Evolutionary conservation across 1,284 basidiomycete genomes (phyloP), one percentile per base, ranked within the genome.

Genomic region (Salmacisia buchloeana): DNA sequence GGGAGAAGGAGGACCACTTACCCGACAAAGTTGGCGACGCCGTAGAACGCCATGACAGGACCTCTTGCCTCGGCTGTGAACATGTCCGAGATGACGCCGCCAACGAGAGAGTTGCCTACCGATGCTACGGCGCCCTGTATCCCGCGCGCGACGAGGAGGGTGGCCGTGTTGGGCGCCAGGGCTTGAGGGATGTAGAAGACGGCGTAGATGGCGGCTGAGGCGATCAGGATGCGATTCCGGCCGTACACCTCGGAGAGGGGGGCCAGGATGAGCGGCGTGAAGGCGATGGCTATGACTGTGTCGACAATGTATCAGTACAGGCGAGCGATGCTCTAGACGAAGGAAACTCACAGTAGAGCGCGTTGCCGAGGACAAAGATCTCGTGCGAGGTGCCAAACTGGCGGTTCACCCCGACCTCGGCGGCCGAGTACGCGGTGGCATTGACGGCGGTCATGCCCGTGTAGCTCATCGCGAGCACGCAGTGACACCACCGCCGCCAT

Each of bases 21-120:
- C 36, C 49, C 49, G 15, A 54, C 25, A n/a, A 69, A 83, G 59
- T 82, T 81, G 9, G 76, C 63, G 2, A 82, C 60, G 10, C 77
- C 70, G 65, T 82, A 83, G 5, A 80, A 63, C 34, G 77, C 78
- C 82, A 83, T 83, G 0, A 81, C 77, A 2, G 72, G 64, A 0
- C 82, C 82, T 23, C 83, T 69, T 65, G 67, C 57, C 80, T 79
- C 25, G 62, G 72, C 65, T 74, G 81, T 31, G 80, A 70, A 74
- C 27, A 72, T 45, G 41, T 77, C 77, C 15, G 73, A 68, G 7
- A 78, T 69, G n/a, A 71, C 72, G 2, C 77, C 77, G 1, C 74
- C 77, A 2, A 77, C 76, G 61, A 79, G 66, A 0, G 73, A 72
- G 38, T 77, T 80, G 34, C 80, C 79, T 9, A 78, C 77, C 18